Base-by-base conservation (phyloP, 768 basidiomycete species). In the Calvatia gigantea region DNA sequence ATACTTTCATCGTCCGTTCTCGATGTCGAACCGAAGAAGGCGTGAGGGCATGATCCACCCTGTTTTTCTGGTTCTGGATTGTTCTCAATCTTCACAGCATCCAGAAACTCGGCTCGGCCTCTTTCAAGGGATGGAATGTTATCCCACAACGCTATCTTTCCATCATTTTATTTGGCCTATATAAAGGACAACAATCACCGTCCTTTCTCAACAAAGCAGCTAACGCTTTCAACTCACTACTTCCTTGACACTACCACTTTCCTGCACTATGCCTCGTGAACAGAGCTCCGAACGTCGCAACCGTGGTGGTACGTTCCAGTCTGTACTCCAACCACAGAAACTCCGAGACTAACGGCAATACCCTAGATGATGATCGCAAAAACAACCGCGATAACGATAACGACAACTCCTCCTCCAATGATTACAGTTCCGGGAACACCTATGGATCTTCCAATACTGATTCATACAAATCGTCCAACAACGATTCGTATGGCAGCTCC, bases 401-500 rank as follows among this genome's bases (percentile, higher is more conserved):
- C 21, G 21, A 59, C 48, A 46, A 60, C 28, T 60, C 59, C 25
- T 53, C n/a, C n/a, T n/a, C n/a, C n/a, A n/a, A n/a, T n/a, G n/a
- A n/a, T n/a, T n/a, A 60, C 33, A 56, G 56, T 7, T 54, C 53
- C 31, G 21, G 27, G 7, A 32, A 54, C 44, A 6, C 32, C 33
- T 54, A 35, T 12, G 17, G 17, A n/a, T n/a, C n/a, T 21, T 21
- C 41, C 41, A 42, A 42, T 19, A 42, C 11, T 21, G 41, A 42
- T 21, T 42, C 41, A 9, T 50, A 56, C 35, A 48, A 37, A 19
- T 56, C 55, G 9, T 51, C 46, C 28, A 51, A 56, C 49, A 52
- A 37, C 44, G 55, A 61, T n/a, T 54, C 54, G 21, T 61, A 62
- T 25, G 62, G 39, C 11, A 41, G 63, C 48, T 56, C 60, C 28